Evolutionary conservation across 176 grass and related monocot species (phyloP), one percentile per base, ranked within the genome.

Genomic region (Hsuehochloa calcarea): DNA sequence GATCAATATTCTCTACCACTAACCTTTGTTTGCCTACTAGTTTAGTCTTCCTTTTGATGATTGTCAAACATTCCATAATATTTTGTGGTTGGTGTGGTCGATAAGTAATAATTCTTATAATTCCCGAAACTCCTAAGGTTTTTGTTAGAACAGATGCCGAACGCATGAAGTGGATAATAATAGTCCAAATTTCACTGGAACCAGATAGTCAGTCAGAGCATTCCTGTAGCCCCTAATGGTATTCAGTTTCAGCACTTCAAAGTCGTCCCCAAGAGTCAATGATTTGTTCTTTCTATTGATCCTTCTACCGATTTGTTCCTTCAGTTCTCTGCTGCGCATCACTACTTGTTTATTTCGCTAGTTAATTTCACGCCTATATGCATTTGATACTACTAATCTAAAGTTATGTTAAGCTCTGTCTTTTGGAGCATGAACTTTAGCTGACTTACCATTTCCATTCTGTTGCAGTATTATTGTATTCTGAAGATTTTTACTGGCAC

Each of bases 401-500:
- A 25, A 65, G 60, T 39, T 66, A 70, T 68, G n/a, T 56, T 17
- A 70, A 55, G 11, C 31, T 81, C 10, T 78, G 35, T 9, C 4
- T 41, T 65, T 56, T 22, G 46, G 5, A 22, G 61, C n/a, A 85
- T 51, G 72, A 77, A 41, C 45, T 52, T 6, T 14, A 69, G 7
- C 73, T 68, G 74, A 78, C 37, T 59, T 78, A 5, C 11, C 35
- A 76, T 67, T 34, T 49, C 61, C 29, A 20, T 26, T 68, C 26
- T 44, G 8, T 75, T 70, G 74, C 80, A 91, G 85, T 62, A 51
- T 25, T 31, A 20, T 26, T 51, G n/a, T 80, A 70, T 6, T 37
- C 43, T 55, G 85, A 83, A 84, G 75, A 75, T 51, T 63, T 62
- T 61, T 20, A 25, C 43, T 61, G 61, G 68, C 61, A 79, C 17